Conservation (phyloP, 257 asterid genomes). For the Solanum virginianum region DNA sequence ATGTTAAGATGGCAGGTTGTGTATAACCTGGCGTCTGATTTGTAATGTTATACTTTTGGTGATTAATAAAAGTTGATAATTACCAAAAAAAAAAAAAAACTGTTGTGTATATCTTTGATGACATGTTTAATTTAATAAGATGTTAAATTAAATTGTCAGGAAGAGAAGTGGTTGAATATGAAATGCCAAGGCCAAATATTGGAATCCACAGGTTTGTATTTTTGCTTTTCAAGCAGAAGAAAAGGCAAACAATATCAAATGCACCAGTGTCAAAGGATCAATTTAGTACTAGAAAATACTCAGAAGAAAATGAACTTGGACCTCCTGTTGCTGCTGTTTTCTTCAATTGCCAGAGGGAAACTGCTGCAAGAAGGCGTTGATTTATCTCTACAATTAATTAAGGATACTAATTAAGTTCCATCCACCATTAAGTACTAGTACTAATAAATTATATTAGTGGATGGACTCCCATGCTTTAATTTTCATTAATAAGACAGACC, state of each 20-base stretch:
- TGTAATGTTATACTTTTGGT: too few species aligned
- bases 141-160: slow-evolving; percentile 20
- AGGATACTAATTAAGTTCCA: background rate
- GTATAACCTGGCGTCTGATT: too few species aligned
- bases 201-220: slow-evolving; percentile 82
- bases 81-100: too few species aligned
- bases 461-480: background rate
- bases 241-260: slow-evolving; percentile 16
- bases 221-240: slow-evolving; percentile 57
- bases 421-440: background rate
- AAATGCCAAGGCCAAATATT: slow-evolving; percentile 73
- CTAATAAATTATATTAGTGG: background rate
- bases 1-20: too few species aligned
- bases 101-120: too few species aligned
- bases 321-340: slow-evolving; percentile 71
- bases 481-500: background rate
- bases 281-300: slow-evolving; percentile 52
- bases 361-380: slow-evolving; percentile 62
- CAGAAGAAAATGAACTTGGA: slow-evolving; percentile 48
- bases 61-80: too few species aligned
- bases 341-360: slow-evolving; percentile 93
- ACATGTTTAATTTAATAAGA: too few species aligned
- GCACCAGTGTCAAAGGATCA: slow-evolving; percentile 34
- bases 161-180: slow-evolving; percentile 59
- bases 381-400: too few species aligned